A percentile compares a stretch with the other conserved stretches of the same genome.
Evolutionary conservation across 495 filamentous ascomycete species (phyloP).

Genomic region (Lasiosphaeria hispida): DNA sequence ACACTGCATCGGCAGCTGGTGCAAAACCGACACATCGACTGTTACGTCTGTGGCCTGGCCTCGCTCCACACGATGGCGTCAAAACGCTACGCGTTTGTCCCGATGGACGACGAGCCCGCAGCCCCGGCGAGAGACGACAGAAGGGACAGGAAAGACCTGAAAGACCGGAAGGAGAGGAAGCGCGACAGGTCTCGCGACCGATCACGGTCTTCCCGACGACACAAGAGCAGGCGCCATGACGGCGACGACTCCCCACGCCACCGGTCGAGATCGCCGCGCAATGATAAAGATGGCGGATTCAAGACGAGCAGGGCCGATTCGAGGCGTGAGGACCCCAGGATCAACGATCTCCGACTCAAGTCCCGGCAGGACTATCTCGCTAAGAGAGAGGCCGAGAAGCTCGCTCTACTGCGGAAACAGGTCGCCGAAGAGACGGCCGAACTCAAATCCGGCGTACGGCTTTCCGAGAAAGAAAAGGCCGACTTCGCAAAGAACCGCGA

Average conservation of each 20-base stretch:
- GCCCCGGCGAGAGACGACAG: constrained; percentile 53
- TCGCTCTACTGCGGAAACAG: constrained; percentile 82
- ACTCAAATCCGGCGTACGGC: constrained; percentile 67
- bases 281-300: constrained; percentile 10
- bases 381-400: constrained; percentile 82
- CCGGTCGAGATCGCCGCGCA: constrained; percentile 24
- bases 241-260: constrained; percentile 28
- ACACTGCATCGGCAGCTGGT: not conserved
- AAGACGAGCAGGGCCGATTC: constrained; percentile 10
- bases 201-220: constrained; percentile 28
- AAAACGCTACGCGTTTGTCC: constrained; percentile 77
- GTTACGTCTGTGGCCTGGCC: not conserved
- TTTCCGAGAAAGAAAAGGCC: constrained; percentile 77
- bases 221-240: constrained; percentile 32
- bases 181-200: constrained; percentile 41
- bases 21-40: not conserved
- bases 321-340: constrained; percentile 43
- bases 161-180: constrained; percentile 55
- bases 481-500: constrained; percentile 91
- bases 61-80: constrained; percentile 35
- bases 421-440: constrained; percentile 89
- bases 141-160: constrained; percentile 50
- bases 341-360: constrained; percentile 74
- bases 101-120: constrained; percentile 74
- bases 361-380: constrained; percentile 91